Conservation (phyloP, 176 grass and related monocot genomes). For the Eragrostis nindensis region DNA sequence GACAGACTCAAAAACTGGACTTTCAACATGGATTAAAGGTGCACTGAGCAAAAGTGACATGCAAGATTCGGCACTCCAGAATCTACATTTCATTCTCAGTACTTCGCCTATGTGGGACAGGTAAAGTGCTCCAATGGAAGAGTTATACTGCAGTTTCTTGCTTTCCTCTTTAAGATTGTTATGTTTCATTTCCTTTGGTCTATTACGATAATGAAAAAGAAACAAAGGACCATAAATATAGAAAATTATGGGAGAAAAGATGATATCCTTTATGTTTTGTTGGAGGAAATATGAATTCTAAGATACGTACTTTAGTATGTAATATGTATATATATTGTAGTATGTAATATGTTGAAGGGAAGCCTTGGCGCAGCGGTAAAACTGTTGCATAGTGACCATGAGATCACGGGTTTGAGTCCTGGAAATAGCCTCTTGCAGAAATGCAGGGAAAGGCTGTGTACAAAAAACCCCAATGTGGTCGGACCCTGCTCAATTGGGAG, state of each 20-base stretch:
- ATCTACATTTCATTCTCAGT: constrained; percentile 75
- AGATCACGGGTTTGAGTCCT: too few species aligned
- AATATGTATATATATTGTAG: too few species aligned
- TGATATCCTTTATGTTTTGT: not conserved
- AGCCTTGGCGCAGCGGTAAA: too few species aligned
- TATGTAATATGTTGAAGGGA: constrained; percentile 22
- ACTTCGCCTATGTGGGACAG: constrained; percentile 98
- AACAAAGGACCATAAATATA: not conserved
- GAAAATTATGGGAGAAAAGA: not conserved
- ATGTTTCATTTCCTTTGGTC: not conserved
- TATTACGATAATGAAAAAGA: not conserved
- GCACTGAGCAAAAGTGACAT: constrained; percentile 72
- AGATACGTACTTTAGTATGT: too few species aligned
- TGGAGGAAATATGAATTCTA: not conserved
- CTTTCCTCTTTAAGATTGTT: not conserved
- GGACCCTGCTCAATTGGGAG: too few species aligned
- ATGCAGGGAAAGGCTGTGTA: too few species aligned
- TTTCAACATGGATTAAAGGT: constrained; percentile 91
- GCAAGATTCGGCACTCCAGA: constrained; percentile 67
- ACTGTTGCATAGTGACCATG: too few species aligned
- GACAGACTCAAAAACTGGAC: constrained; percentile 62
- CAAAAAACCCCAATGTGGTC: too few species aligned
- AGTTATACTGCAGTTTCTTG: not conserved
- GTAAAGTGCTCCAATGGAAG: constrained; percentile 34
- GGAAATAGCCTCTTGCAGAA: too few species aligned